Conservation (phyloP, 2,329 filamentous ascomycete genomes). For the Botrytis squamosa region DNA sequence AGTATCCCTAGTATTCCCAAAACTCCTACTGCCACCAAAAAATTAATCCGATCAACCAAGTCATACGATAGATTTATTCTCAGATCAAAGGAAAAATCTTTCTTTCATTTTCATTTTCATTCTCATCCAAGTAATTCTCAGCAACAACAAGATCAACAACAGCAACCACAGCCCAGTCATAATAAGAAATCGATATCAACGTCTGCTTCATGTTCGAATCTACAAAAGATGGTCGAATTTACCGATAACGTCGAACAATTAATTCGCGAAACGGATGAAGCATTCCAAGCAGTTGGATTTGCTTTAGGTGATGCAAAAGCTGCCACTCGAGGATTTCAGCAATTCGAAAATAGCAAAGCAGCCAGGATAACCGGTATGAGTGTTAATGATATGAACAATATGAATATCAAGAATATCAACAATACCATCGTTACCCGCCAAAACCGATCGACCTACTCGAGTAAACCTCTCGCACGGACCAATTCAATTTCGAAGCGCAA, state of each 20-base stretch:
- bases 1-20: neutral
- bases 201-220: slow-evolving; percentile 32
- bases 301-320: slow-evolving; percentile 44
- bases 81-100: neutral
- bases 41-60: neutral
- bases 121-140: neutral
- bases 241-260: slow-evolving; percentile 43
- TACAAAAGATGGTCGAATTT: slow-evolving; percentile 28
- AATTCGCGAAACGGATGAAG: slow-evolving; percentile 51
- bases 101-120: neutral
- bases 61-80: neutral
- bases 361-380: neutral
- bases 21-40: neutral
- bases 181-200: neutral
- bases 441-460: neutral
- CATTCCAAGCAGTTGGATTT: slow-evolving; percentile 48
- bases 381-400: neutral
- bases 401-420: neutral
- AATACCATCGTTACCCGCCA: neutral
- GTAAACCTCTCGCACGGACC: slow-evolving; percentile 16
- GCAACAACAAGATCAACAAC: neutral
- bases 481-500: slow-evolving; percentile 27
- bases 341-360: neutral
- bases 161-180: neutral
- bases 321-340: slow-evolving; percentile 36